phyloP scores from a whole-genome alignment of 495 filamentous ascomycete genomes.

The Penicillium silybi region DNA sequence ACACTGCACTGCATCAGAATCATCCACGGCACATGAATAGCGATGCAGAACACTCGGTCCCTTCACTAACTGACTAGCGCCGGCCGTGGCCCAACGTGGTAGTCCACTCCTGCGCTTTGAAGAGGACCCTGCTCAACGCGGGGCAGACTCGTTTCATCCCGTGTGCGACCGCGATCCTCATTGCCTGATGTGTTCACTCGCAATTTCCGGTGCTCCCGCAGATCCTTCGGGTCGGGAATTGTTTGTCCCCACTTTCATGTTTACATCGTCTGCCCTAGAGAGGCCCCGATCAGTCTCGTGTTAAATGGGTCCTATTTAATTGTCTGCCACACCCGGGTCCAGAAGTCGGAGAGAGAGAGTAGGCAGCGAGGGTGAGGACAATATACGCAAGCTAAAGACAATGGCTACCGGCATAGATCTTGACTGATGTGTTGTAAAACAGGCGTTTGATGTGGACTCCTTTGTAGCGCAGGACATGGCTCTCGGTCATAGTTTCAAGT shows the following conservation, averaged over 20 bases:
- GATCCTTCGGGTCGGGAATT: not conserved
- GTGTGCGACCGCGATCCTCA: slow-evolving; percentile 1
- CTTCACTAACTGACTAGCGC: not conserved
- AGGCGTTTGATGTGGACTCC: too few species aligned
- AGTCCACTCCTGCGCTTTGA: slow-evolving; percentile 3
- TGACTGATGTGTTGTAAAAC: too few species aligned
- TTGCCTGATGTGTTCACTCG: not conserved
- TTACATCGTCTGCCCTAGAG: not conserved
- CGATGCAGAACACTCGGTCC: not conserved
- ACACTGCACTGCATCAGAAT: too few species aligned
- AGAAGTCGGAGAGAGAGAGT: too few species aligned
- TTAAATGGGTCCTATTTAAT: too few species aligned
- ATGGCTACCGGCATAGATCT: too few species aligned
- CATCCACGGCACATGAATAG: not conserved
- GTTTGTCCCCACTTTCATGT: not conserved
- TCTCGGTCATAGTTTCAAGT: too few species aligned
- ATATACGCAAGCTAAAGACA: too few species aligned
- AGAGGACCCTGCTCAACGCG: slow-evolving; percentile 11
- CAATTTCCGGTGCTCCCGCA: slow-evolving; percentile 15
- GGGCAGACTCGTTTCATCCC: slow-evolving; percentile 19
- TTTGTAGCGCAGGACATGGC: too few species aligned
- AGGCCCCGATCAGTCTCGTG: too few species aligned
- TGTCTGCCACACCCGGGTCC: too few species aligned
- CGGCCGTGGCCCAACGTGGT: slow-evolving; percentile 6
- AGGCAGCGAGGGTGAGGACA: too few species aligned